Evolutionary conservation across 306 rosid genomes (phyloP).

Genomic region (Erythrophleum fordii): DNA sequence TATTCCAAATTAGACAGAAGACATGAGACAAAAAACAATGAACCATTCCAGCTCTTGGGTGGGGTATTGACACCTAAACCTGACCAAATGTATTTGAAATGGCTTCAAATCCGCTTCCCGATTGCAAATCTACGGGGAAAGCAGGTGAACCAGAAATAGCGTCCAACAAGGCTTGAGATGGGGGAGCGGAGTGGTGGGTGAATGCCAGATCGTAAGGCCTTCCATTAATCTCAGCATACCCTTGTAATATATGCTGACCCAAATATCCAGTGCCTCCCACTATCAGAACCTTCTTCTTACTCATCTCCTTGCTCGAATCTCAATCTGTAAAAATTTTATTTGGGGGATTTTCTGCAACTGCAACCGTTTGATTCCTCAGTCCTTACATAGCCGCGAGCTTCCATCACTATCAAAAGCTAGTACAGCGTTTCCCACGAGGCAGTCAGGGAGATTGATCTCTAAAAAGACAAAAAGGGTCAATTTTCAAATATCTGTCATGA

Average conservation of each 20-base stretch:
- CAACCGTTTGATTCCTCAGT: neutral
- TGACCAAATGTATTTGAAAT: conserved; percentile 67
- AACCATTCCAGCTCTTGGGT: conserved; percentile 2
- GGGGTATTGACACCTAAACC: conserved; percentile 47
- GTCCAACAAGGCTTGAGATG: conserved; percentile 56
- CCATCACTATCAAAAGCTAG: neutral
- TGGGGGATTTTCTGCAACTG: neutral
- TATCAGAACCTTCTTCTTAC: conserved; percentile 63
- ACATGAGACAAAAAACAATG: neutral
- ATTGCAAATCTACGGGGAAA: conserved; percentile 75
- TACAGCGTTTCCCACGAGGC: neutral
- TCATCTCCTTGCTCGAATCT: conserved; percentile 32
- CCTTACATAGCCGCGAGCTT: neutral
- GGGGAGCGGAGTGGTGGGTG: conserved; percentile 65
- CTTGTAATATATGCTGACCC: conserved; percentile 88
- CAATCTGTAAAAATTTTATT: neutral
- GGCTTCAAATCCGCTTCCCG: conserved; percentile 78
- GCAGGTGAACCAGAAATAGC: conserved; percentile 56
- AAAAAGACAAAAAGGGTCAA: neutral
- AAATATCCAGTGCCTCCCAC: conserved; percentile 95
- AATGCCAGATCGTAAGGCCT: conserved; percentile 64
- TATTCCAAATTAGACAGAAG: conserved; percentile 10
- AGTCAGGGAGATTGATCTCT: neutral
- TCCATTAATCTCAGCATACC: conserved; percentile 44
- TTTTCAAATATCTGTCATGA: neutral